phyloP scores from a whole-genome alignment of 106 monocot species.

The Agapanthus africanus region DNA sequence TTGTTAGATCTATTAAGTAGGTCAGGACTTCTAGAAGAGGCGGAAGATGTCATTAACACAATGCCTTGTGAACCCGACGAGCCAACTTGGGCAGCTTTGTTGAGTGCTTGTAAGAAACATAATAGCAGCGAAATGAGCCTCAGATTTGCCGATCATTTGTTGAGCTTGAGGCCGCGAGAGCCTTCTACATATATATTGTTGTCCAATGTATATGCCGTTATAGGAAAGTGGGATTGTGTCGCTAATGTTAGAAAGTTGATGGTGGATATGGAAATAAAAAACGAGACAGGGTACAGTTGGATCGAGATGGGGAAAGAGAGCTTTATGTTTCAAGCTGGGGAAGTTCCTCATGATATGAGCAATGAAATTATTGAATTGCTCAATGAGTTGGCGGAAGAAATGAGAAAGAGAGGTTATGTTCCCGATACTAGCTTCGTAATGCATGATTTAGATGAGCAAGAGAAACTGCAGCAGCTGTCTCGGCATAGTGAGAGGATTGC shows the following conservation, averaged over 20 bases:
- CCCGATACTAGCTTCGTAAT: slow-evolving; percentile 59
- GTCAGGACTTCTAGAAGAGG: slow-evolving; percentile 64
- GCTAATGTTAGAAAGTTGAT: slow-evolving; percentile 44
- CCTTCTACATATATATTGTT: slow-evolving; percentile 68
- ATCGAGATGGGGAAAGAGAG: slow-evolving; percentile 57
- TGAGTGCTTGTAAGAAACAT: slow-evolving; percentile 76
- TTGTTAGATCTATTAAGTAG: slow-evolving; percentile 77
- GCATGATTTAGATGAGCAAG: slow-evolving; percentile 76
- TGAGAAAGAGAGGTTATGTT: slow-evolving; percentile 65
- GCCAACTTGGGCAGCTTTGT: slow-evolving; percentile 58
- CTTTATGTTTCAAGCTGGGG: slow-evolving; percentile 57
- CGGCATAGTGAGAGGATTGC: slow-evolving; percentile 78
- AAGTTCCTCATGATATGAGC: slow-evolving; percentile 37
- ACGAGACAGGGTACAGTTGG: slow-evolving; percentile 76
- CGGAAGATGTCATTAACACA: slow-evolving; percentile 38
- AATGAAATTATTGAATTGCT: slow-evolving; percentile 40
- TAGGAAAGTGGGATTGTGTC: slow-evolving; percentile 61
- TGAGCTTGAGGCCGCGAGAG: slow-evolving; percentile 39
- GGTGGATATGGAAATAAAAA: slow-evolving; percentile 47
- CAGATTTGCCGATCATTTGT: slow-evolving; percentile 50
- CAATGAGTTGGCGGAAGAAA: slow-evolving; percentile 36
- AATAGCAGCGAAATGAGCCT: slow-evolving; percentile 35
- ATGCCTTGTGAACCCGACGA: slow-evolving; percentile 80
- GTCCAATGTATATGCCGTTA: slow-evolving; percentile 58
- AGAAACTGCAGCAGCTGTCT: slow-evolving; percentile 59